Percentiles rank a stretch among this genome's conserved stretches.
phyloP scores from a whole-genome alignment of 257 asterid genomes.

The Ocimum tenuiflorum region DNA sequence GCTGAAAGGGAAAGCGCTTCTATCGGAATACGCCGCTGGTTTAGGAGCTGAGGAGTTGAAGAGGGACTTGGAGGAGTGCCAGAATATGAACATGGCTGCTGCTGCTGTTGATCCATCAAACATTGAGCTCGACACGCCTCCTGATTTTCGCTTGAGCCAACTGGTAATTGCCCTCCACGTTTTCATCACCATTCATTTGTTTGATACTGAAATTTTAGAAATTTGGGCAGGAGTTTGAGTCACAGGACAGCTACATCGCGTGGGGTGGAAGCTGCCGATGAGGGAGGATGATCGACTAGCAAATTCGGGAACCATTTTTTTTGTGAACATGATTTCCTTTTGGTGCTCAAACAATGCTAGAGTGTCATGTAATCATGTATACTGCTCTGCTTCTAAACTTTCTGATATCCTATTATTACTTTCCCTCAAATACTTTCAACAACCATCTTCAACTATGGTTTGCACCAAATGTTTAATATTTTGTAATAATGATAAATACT shows the following conservation, averaged over 20 bases:
- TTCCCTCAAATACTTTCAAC: no score
- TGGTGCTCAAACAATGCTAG: no score
- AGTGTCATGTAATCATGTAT: no score
- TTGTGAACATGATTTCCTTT: constrained; percentile 4
- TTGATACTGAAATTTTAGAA: constrained; percentile 1
- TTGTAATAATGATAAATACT: no score
- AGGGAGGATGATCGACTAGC: constrained; percentile 24
- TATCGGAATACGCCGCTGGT: constrained; percentile 66
- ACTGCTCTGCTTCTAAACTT: no score
- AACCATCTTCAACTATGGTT: no score
- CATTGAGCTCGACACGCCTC: constrained; percentile 58
- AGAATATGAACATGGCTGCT: no score
- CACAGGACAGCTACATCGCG: constrained; percentile 78
- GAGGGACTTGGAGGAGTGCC: constrained; percentile 83
- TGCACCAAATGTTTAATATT: no score
- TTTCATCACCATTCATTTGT: neutral
- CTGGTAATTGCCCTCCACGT: constrained; percentile 38
- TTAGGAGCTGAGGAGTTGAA: constrained; percentile 69
- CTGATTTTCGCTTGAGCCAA: constrained; percentile 81
- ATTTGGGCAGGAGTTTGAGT: constrained; percentile 60
- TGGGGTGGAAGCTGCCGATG: constrained; percentile 63
- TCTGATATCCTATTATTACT: no score
- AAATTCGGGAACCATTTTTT: neutral
- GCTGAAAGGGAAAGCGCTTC: constrained; percentile 34
- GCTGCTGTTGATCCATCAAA: constrained; percentile 44